Evolutionary conservation across 2,329 filamentous ascomycete genomes (phyloP), one percentile per base, ranked within the genome.

Genomic region (Kalaharituber pfeilii): DNA sequence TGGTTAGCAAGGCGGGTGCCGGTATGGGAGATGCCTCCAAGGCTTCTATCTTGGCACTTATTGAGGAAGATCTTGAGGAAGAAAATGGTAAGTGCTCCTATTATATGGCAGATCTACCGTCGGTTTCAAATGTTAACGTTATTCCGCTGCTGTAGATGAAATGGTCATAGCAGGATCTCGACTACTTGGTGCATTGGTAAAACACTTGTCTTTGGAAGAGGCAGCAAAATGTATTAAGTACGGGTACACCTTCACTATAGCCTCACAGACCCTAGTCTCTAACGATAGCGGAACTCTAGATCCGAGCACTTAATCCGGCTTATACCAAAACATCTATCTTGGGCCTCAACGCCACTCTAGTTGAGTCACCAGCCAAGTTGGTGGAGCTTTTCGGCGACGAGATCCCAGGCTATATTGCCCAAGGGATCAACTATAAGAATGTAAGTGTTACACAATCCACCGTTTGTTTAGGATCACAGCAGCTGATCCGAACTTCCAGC

Each of bases 1-100:
- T 98, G 27, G 82, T 98, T 57, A 89, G 86, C 73, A 94, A 94
- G 69, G 89, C 88, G 18, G 91, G 91, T 53, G 75, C 76, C 55
- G 95, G 89, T 69, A 98, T 98, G 91, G 88, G 85, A 63, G 91
- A 96, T 64, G 72, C 81, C 22, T 95, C 89, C 49, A 81, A 88
- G 53, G 77, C 80, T 57, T 81, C 88, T n/a, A 86, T 98, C 25
- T 73, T 98, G 50, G 77, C 79, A 44, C 74, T 98, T 50, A 95
- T 98, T 64, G 91, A 96, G 67, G 80, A 80, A 62, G 87, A 94
- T 57, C 72, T 76, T 2, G 84, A 86, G 57, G 84, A 85, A 60
- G 75, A 75, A 47, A 85, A 87, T 65, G 77, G 80, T 66, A 72
- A 64, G 59, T 55, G 18, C 52, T 26, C n/a, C 36, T 20, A 22